These are phyloP conservation scores for Berkeleyomyces basicola DNA, from an alignment of 2,329 filamentous ascomycete species.

Conservation along the genomic window DNA sequence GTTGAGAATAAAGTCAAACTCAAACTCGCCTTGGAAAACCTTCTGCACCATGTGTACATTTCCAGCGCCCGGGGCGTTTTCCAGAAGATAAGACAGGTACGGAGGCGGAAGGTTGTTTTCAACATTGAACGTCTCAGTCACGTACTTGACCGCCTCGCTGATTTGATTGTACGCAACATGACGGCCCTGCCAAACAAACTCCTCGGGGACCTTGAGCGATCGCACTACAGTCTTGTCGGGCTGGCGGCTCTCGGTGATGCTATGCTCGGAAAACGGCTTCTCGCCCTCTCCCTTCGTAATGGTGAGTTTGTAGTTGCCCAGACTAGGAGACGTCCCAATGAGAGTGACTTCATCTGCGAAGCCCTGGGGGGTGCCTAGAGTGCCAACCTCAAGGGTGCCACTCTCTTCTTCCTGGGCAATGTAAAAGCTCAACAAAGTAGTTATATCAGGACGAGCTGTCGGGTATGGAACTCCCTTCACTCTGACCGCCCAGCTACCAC, in stretches of 20 bases:
- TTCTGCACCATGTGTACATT: constrained; percentile 86
- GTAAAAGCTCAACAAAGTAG: constrained; percentile 70
- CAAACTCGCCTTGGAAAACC: constrained; percentile 75
- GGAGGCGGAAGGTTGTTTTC: constrained; percentile 65
- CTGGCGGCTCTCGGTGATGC: constrained; percentile 49
- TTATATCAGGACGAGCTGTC: constrained; percentile 48
- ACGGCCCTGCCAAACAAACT: constrained; percentile 75
- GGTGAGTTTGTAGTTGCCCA: constrained; percentile 67
- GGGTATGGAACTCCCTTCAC: constrained; percentile 66
- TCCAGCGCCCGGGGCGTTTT: constrained; percentile 49
- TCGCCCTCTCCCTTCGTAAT: constrained; percentile 54
- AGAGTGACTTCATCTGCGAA: constrained; percentile 48
- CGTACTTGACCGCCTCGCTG: constrained; percentile 32
- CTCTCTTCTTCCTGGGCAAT: constrained; percentile 71
- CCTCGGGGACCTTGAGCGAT: constrained; percentile 48
- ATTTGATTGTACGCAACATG: constrained; percentile 39
- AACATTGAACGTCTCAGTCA: constrained; percentile 31
- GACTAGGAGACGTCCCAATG: constrained; percentile 48
- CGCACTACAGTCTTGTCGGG: constrained; percentile 61
- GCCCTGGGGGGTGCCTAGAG: constrained; percentile 28
- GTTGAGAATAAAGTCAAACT: constrained; percentile 75
- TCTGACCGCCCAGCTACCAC: constrained; percentile 81
- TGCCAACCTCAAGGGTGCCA: constrained; percentile 39
- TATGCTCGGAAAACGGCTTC: constrained; percentile 47
- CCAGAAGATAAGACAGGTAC: constrained; percentile 68